Evolutionary conservation across 352 stramenopile genomes (phyloP).

Genomic region (Albugo candida): DNA sequence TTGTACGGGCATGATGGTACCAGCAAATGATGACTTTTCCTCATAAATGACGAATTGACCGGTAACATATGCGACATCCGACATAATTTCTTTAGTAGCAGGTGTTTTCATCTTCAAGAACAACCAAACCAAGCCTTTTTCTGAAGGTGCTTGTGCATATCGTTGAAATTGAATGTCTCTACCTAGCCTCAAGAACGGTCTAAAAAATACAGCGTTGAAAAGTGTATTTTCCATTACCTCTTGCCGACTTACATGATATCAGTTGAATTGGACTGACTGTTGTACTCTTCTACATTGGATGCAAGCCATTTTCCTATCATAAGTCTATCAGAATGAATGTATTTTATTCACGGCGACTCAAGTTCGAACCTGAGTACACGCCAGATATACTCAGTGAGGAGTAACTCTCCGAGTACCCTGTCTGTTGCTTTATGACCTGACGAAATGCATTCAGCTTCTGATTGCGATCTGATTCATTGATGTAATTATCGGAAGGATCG

Average conservation of each 20-base stretch:
- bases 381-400: constrained; percentile 47
- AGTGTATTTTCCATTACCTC: background rate
- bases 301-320: background rate
- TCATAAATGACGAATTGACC: constrained; percentile 73
- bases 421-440: constrained; percentile 20
- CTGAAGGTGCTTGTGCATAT: constrained; percentile 39
- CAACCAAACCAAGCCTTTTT: constrained; percentile 53
- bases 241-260: constrained; percentile 33
- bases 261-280: constrained; percentile 26
- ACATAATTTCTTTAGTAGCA: constrained; percentile 36
- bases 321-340: background rate
- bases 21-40: constrained; percentile 48
- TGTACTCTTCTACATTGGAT: constrained; percentile 22
- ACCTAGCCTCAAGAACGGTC: constrained; percentile 53
- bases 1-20: constrained; percentile 64
- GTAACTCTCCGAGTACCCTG: constrained; percentile 19
- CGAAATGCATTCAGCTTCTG: constrained; percentile 29
- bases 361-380: constrained; percentile 39
- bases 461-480: constrained; percentile 31
- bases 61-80: constrained; percentile 57
- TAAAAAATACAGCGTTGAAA: constrained; percentile 4
- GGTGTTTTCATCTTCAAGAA: constrained; percentile 66
- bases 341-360: too few relatives aligned
- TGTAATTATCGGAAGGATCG: constrained; percentile 20
- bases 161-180: constrained; percentile 56